Base-by-base conservation (phyloP, 768 basidiomycete genomes). In the Heimioporus sp. region DNA sequence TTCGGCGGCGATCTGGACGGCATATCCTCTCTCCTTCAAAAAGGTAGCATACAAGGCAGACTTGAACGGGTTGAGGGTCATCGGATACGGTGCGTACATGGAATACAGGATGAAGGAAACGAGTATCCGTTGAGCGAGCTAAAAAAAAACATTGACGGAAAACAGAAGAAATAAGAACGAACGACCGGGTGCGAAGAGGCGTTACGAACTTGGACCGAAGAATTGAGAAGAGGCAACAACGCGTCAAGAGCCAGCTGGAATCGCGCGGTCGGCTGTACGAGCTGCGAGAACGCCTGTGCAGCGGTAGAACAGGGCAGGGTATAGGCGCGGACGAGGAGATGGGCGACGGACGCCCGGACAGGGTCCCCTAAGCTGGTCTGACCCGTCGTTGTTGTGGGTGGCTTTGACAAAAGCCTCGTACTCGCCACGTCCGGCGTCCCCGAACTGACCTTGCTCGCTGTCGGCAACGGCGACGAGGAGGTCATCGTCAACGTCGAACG, bases 211-310 rank as follows among this genome's bases (percentile, higher is more conserved):
- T 87, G 81, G 53, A 73, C 73, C 50, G 75, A 54, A 72, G 72
- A 66, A 62, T 76, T 85, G 61, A 90, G 78, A 60, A 87, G 72
- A 13, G 88, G 88, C 67, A 91, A 74, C 65, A 91, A 72, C 73
- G 83, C 85, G 74, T 91, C 88, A 60, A 91, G 80, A 63, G 88
- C 88, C 69, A 90, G 80, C 76, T 90, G 87, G 71, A 91, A 91
- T 56, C 87, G 81, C 71, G 85, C 79, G 46, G 80, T 82, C 19
- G 84, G 83, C 65, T 86, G 86, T 19, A 90, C 86, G 52, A 89
- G 80, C 67, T 88, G 85, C 34, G 76, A 72, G 67, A 89, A 91
- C 1, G 87, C 85, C 62, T 85, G 81, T 39, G 86, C 85, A 8
- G 85, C 87, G 15, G 85, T 83, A 48, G 86, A 88, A 71, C 89